Percentiles rank a stretch among this genome's conserved stretches.
Conservation (phyloP, 2,329 filamentous ascomycete species). For the Herpotrichia juniperi region DNA sequence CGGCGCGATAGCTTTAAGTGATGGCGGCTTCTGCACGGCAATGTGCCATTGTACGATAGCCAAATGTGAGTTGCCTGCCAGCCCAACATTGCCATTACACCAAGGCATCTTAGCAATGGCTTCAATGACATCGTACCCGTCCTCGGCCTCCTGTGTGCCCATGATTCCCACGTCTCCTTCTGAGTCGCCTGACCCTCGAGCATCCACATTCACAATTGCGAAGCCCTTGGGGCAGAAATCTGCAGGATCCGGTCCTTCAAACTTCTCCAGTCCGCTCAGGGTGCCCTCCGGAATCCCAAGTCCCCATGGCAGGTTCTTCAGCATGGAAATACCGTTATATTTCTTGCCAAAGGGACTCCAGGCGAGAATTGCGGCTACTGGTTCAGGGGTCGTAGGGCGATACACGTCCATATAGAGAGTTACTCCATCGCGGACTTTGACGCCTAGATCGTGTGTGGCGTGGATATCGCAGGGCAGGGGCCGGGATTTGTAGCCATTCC, state of each 20-base stretch:
- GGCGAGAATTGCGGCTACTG: constrained; percentile 50
- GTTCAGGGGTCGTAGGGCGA: constrained; percentile 43
- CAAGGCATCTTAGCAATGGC: constrained; percentile 49
- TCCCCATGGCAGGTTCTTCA: constrained; percentile 41
- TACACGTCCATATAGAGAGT: constrained; percentile 54
- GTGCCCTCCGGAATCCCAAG: constrained; percentile 41
- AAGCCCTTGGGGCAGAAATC: constrained; percentile 42
- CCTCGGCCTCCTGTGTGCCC: constrained; percentile 53
- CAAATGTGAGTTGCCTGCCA: constrained; percentile 54
- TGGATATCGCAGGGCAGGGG: constrained; percentile 47
- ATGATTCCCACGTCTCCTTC: constrained; percentile 47
- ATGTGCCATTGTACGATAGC: constrained; percentile 53
- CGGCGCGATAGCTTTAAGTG: constrained; percentile 52
- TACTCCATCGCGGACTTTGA: constrained; percentile 51
- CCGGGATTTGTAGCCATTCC: constrained; percentile 45
- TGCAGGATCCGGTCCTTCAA: constrained; percentile 52
- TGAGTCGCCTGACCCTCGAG: constrained; percentile 35
- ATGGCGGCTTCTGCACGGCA: constrained; percentile 50
- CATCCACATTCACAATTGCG: constrained; percentile 42
- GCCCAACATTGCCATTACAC: constrained; percentile 53
- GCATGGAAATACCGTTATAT: constrained; percentile 43
- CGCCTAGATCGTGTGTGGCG: constrained; percentile 54
- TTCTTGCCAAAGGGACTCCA: constrained; percentile 55
- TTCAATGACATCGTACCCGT: constrained; percentile 55
- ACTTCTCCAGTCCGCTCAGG: constrained; percentile 47